A percentile compares a stretch with the other conserved stretches of the same genome.
phyloP scores from a whole-genome alignment of 306 rosid genomes.

The Prunus campanulata region DNA sequence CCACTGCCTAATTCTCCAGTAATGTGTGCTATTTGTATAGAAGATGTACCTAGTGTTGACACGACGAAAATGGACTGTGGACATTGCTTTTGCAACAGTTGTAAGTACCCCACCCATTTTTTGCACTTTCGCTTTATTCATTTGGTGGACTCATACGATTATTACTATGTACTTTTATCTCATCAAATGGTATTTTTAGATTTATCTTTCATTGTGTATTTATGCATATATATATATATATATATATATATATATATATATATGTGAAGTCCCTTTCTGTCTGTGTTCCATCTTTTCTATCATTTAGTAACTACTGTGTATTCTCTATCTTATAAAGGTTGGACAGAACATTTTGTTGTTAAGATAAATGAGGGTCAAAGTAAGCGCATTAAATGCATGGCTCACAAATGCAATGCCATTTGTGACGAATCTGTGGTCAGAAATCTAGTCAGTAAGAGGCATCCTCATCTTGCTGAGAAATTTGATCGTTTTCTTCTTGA shows the following conservation, averaged over 20 bases:
- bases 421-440: slow-evolving; percentile 83
- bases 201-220: neutral
- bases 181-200: neutral
- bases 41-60: slow-evolving; percentile 56
- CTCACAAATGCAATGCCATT: slow-evolving; percentile 80
- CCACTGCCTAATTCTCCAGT: slow-evolving; percentile 30
- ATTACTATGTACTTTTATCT: neutral
- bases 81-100: slow-evolving; percentile 85
- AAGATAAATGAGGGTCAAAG: slow-evolving; percentile 97
- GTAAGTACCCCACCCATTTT: slow-evolving; percentile 46
- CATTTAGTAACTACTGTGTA: neutral
- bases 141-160: neutral
- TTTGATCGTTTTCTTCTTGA: slow-evolving; percentile 93
- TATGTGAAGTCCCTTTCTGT: neutral
- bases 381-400: slow-evolving; percentile 88
- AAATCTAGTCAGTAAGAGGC: slow-evolving; percentile 53
- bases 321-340: slow-evolving; percentile 47
- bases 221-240: neutral
- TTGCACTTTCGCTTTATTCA: neutral
- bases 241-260: neutral
- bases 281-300: neutral
- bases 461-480: slow-evolving; percentile 75
- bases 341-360: slow-evolving; percentile 85
- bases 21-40: slow-evolving; percentile 76
- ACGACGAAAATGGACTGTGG: slow-evolving; percentile 88